Base-by-base conservation (phyloP, 1,284 basidiomycete species). In the Marasmius tenuissimus region DNA sequence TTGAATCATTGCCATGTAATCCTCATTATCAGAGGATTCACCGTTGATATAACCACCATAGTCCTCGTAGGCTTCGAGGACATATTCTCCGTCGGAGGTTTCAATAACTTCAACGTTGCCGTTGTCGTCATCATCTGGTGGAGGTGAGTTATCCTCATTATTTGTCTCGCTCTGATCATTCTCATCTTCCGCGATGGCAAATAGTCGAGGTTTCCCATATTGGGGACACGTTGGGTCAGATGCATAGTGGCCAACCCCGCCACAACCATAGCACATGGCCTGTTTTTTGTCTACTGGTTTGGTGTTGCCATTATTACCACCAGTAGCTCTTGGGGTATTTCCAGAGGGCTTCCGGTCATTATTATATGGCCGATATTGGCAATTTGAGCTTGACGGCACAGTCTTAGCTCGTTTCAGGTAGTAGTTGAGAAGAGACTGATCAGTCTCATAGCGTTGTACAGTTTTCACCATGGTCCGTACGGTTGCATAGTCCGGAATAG, bases 181-280 rank as follows among this genome's bases (percentile, higher is more conserved):
- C 4, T 62, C 0, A 34, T 42, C 50, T 16, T 59, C 58, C 3
- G 34, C 12, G 22, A 52, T 59, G 4, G 49, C 49, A 42, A 18
- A 59, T 18, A 59, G n/a, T 2, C 37, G 12, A 16, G 58, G 67
- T 52, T 53, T 5, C 0, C 69, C 63, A 52, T 61, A 65, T 39
- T 71, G 71, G 4, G 33, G 47, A 20, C 58, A 75, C 68, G 50
- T 67, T 54, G 14, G 69, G 48, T 59, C 48, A 35, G 33, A 55
- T 61, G 3, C 18, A 42, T 51, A 7, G 47, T 57, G 10, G 10
- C 55, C 54, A 1, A 27, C 8, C 14, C 39, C 40, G 1, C 60
- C 55, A 61, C 60, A 61, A 14, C 20, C 45, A n/a, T n/a, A 51
- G 45, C 60, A 61, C 1, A 50, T 47, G 5, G 16, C 20, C n/a